A percentile compares a stretch with the other conserved stretches of the same genome.
Conservation (phyloP, 1,284 basidiomycete species). For the Tremellales sp. region DNA sequence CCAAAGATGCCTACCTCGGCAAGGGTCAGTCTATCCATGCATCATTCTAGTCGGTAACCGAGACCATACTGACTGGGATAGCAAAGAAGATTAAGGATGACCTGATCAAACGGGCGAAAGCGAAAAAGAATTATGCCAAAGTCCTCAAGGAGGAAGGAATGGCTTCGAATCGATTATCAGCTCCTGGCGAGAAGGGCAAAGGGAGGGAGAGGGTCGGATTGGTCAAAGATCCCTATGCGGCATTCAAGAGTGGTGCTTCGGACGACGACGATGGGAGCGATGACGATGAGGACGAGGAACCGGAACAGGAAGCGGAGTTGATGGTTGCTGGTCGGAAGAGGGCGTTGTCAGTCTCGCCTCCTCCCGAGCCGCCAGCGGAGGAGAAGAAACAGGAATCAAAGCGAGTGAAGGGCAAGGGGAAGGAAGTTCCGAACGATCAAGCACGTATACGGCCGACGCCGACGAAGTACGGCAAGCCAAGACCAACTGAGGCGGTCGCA, state of each 20-base stretch:
- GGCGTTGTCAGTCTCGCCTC: constrained; percentile 21
- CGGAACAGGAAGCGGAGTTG: not conserved
- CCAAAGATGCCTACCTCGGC: constrained; percentile 48
- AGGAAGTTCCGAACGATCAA: not conserved
- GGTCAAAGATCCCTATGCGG: not conserved
- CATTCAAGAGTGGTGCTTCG: not conserved
- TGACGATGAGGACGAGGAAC: constrained; percentile 4
- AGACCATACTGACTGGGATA: constrained; percentile 18
- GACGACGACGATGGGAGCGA: constrained; percentile 5
- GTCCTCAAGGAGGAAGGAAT: constrained; percentile 50
- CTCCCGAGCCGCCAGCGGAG: constrained; percentile 3
- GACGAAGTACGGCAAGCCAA: too few species aligned
- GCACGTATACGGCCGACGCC: not conserved
- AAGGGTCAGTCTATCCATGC: constrained; percentile 35
- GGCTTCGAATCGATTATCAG: constrained; percentile 32
- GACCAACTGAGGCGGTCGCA: too few species aligned
- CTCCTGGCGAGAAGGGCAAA: constrained; percentile 2
- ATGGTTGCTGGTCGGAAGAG: not conserved
- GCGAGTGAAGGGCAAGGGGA: not conserved
- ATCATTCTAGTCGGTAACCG: too few species aligned
- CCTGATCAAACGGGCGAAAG: constrained; percentile 53
- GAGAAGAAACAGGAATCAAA: constrained; percentile 5
- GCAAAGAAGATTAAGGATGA: constrained; percentile 54
- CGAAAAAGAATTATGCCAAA: constrained; percentile 53
- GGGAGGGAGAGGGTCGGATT: constrained; percentile 3